Conservation (phyloP, 2,329 filamentous ascomycete genomes). For the Pyricularia sp. region DNA sequence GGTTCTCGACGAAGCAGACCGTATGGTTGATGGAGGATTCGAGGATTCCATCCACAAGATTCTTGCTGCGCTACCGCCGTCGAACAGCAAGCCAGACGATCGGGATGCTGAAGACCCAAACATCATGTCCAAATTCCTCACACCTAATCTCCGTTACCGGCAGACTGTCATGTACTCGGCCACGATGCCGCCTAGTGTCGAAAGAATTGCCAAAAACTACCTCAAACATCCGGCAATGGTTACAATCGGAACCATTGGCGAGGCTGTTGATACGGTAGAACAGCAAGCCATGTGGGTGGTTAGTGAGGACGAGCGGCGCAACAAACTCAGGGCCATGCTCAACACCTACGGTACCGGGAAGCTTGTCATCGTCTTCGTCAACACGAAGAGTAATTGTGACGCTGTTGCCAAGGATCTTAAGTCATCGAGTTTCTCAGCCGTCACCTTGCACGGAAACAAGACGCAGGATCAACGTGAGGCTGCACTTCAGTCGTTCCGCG, state of each 20-base stretch:
- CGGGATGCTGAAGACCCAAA: conserved; percentile 81
- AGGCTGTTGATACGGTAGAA: conserved; percentile 96
- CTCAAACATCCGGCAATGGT: conserved; percentile 87
- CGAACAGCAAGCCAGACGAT: conserved; percentile 90
- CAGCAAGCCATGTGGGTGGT: conserved; percentile 88
- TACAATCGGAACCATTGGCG: conserved; percentile 86
- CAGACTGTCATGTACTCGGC: conserved; percentile 99
- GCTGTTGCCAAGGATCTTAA: conserved; percentile 91
- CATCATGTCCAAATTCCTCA: conserved; percentile 75
- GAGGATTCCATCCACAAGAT: conserved; percentile 98
- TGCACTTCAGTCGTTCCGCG: conserved; percentile 75
- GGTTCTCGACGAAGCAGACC: conserved; percentile 98
- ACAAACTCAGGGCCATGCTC: conserved; percentile 86
- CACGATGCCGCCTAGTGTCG: conserved; percentile 88
- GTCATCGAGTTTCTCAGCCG: conserved; percentile 79
- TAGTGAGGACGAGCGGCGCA: conserved; percentile 94
- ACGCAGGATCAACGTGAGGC: conserved; percentile 97
- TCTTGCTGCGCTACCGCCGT: conserved; percentile 82
- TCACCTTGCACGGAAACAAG: conserved; percentile 91
- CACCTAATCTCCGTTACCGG: conserved; percentile 63
- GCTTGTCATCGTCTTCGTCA: conserved; percentile 98
- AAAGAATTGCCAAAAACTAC: conserved; percentile 96
- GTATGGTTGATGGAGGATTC: conserved; percentile 98
- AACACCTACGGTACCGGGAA: conserved; percentile 69
- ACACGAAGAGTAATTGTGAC: conserved; percentile 98